These are phyloP conservation scores for Scorias spongiosa DNA, from an alignment of 2,329 filamentous ascomycete species.

Conservation along the genomic window DNA sequence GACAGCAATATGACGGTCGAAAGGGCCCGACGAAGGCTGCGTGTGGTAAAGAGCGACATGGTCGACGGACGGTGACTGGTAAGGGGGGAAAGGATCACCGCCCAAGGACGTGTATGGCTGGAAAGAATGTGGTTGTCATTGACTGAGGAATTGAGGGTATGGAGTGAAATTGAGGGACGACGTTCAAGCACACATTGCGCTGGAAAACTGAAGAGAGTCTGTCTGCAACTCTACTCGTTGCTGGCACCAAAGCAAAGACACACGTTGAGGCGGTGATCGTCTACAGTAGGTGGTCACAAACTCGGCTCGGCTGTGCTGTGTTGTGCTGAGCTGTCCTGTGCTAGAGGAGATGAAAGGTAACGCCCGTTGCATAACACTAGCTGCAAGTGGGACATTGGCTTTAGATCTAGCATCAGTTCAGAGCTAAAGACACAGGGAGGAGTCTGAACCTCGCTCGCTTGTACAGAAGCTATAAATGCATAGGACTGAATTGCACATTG, in stretches of 20 bases:
- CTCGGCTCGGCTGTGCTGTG: too few relatives aligned
- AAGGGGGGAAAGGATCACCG: not conserved
- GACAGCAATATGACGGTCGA: constrained; percentile 3
- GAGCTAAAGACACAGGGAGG: too few relatives aligned
- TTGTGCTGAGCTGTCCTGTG: not conserved
- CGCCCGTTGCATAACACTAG: not conserved
- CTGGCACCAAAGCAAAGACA: too few relatives aligned
- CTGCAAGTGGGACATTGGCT: not conserved
- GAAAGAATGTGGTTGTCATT: not conserved
- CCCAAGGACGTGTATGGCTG: not conserved
- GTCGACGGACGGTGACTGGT: not conserved
- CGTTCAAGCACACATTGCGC: too few relatives aligned
- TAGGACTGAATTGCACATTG: not conserved
- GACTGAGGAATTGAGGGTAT: not conserved
- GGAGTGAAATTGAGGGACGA: too few relatives aligned
- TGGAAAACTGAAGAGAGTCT: too few relatives aligned
- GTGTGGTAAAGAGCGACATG: constrained; percentile 3
- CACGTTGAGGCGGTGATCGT: too few relatives aligned
- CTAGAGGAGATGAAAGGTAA: not conserved
- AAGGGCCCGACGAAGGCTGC: constrained; percentile 3
- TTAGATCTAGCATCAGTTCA: too few relatives aligned
- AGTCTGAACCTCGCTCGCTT: not conserved
- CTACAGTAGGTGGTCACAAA: too few relatives aligned
- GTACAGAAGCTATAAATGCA: not conserved
- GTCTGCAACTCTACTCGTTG: too few relatives aligned